Conservation (phyloP, 2,329 filamentous ascomycete species). For the Trichoderma pleuroti region DNA sequence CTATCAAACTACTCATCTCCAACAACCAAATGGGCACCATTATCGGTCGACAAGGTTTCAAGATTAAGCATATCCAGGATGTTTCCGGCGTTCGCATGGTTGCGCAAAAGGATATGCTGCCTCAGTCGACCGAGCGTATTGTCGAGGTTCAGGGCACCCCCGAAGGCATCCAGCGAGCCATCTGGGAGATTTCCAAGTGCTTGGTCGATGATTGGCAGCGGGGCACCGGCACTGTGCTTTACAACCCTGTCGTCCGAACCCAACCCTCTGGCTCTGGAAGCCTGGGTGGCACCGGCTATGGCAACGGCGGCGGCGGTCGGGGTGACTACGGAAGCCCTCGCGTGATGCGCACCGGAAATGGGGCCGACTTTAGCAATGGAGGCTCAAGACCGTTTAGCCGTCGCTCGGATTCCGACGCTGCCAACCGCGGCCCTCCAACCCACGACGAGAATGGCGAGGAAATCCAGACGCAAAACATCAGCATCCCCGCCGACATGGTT, state of each 20-base stretch:
- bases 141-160: constrained; percentile 95
- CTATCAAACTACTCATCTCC: constrained; percentile 95
- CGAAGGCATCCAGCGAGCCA: constrained; percentile 89
- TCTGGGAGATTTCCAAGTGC: constrained; percentile 99
- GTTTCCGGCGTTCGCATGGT: constrained; percentile 97
- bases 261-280: constrained; percentile 56
- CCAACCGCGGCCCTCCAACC: constrained; percentile 74
- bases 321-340: constrained; percentile 60
- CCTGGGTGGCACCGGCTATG: constrained; percentile 35
- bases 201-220: constrained; percentile 97
- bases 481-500: constrained; percentile 99
- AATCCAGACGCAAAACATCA: constrained; percentile 98
- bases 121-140: constrained; percentile 95
- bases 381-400: constrained; percentile 63
- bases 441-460: constrained; percentile 96
- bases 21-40: constrained; percentile 99
- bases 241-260: constrained; percentile 92
- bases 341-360: constrained; percentile 94
- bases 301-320: constrained; percentile 33
- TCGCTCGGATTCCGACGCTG: constrained; percentile 79
- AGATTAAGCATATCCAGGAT: constrained; percentile 99
- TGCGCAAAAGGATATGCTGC: constrained; percentile 98
- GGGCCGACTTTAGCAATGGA: constrained; percentile 92
- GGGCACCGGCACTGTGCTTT: constrained; percentile 92
- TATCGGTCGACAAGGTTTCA: constrained; percentile 91